phyloP scores from a whole-genome alignment of 768 basidiomycete genomes.

The Suillus luteus region DNA sequence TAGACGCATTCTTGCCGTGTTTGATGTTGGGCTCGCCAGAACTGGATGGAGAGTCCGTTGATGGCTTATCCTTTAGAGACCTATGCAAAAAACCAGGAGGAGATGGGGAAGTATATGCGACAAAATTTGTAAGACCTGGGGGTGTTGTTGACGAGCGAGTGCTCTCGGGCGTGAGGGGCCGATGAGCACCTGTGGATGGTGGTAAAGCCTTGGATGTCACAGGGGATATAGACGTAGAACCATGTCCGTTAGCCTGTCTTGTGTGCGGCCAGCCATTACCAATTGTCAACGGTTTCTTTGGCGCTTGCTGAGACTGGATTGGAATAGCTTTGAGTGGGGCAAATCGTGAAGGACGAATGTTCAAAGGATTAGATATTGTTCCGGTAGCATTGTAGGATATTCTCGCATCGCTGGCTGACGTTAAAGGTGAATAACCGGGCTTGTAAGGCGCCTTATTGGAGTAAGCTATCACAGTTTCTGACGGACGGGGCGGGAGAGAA shows the following conservation, averaged over 20 bases:
- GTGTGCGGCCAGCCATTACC: conserved; percentile 52
- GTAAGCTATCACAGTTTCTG: conserved; percentile 18
- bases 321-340: conserved; percentile 17
- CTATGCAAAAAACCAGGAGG: conserved; percentile 37
- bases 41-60: conserved; percentile 19
- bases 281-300: conserved; percentile 44
- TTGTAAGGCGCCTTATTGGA: conserved; percentile 20
- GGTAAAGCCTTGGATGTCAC: conserved; percentile 20
- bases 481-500: conserved; percentile 23
- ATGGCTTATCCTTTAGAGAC: conserved; percentile 28
- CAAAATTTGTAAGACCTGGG: conserved; percentile 34
- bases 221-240: conserved; percentile 9
- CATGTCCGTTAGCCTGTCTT: conserved; percentile 29
- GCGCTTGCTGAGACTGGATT: conserved; percentile 17
- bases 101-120: conserved; percentile 36
- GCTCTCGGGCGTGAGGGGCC: conserved; percentile 32
- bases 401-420: conserved; percentile 30
- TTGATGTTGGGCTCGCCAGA: conserved; percentile 30
- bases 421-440: conserved; percentile 29
- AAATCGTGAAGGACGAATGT: conserved; percentile 49
- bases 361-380: conserved; percentile 53
- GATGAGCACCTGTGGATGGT: conserved; percentile 17
- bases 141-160: conserved; percentile 36
- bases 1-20: conserved; percentile 24
- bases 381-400: conserved; percentile 44